Conservation (phyloP, 768 basidiomycete species). For the Plicaturopsis crispa region DNA sequence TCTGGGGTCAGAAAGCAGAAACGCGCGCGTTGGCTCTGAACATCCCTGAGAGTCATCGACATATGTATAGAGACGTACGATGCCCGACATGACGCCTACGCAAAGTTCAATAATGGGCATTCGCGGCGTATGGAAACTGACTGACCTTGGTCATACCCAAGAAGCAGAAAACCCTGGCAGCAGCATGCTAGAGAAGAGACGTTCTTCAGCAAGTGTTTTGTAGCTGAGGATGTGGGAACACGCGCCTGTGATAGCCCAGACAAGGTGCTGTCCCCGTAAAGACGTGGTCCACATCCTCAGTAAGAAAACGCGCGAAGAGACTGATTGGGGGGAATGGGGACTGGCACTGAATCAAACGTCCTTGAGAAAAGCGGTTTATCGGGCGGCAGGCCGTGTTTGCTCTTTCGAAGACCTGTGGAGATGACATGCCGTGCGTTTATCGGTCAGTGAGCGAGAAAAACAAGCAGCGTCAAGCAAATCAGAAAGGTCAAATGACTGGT, state of each 20-base stretch:
- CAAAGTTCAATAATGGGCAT: conserved; percentile 29
- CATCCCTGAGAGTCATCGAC: too few relatives aligned
- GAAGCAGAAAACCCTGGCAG: conserved; percentile 30
- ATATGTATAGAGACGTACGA: conserved; percentile 14
- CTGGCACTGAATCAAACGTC: too few relatives aligned
- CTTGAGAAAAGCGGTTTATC: too few relatives aligned
- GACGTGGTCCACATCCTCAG: conserved; percentile 27
- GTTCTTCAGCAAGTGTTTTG: neutral
- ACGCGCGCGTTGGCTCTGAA: too few relatives aligned
- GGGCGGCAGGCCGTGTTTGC: too few relatives aligned
- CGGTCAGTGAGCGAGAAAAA: too few relatives aligned
- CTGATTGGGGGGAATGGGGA: too few relatives aligned
- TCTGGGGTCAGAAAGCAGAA: conserved; percentile 11
- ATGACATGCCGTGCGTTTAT: too few relatives aligned
- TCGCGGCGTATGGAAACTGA: neutral
- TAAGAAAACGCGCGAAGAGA: too few relatives aligned
- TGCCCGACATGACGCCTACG: conserved; percentile 35
- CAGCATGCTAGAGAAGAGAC: conserved; percentile 23
- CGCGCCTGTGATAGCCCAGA: conserved; percentile 31
- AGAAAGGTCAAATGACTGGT: too few relatives aligned
- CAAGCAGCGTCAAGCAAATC: too few relatives aligned
- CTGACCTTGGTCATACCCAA: conserved; percentile 6
- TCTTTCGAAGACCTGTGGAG: too few relatives aligned
- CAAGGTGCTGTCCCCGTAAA: conserved; percentile 26
- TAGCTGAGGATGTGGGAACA: neutral